phyloP scores from a whole-genome alignment of 768 basidiomycete genomes.

The Candolleomyces aberdarensis region DNA sequence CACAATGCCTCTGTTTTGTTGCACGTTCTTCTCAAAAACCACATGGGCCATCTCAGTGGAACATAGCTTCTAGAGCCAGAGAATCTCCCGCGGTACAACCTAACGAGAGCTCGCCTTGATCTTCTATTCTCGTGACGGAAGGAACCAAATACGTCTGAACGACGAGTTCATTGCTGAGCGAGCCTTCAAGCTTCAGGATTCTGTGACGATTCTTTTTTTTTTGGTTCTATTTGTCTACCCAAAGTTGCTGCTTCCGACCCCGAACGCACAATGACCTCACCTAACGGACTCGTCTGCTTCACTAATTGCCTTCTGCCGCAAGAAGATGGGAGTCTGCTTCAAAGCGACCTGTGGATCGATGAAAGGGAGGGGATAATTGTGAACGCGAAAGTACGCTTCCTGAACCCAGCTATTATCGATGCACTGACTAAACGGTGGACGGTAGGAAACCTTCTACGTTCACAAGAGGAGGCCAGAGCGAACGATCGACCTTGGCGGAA shows the following conservation, averaged over 20 bases:
- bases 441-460: constrained; percentile 64
- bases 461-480: constrained; percentile 57
- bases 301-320: constrained; percentile 80
- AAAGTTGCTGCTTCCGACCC: too few relatives aligned
- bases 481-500: constrained; percentile 68
- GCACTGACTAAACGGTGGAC: neutral
- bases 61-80: too few relatives aligned
- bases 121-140: neutral
- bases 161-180: neutral
- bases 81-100: neutral
- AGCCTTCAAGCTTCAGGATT: too few relatives aligned
- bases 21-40: too few relatives aligned
- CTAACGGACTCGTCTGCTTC: constrained; percentile 77
- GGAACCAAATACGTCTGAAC: neutral
- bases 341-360: constrained; percentile 83
- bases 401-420: neutral
- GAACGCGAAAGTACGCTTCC: constrained; percentile 59
- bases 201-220: too few relatives aligned
- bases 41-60: too few relatives aligned
- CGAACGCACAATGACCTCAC: constrained; percentile 32
- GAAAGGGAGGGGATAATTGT: constrained; percentile 68
- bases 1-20: too few relatives aligned
- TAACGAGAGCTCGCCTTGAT: neutral
- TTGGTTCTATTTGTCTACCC: too few relatives aligned
- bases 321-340: constrained; percentile 74